A percentile compares a stretch with the other conserved stretches of the same genome.
Conservation (phyloP, 441 rosid species). For the Pelargonium myrrhifolium region DNA sequence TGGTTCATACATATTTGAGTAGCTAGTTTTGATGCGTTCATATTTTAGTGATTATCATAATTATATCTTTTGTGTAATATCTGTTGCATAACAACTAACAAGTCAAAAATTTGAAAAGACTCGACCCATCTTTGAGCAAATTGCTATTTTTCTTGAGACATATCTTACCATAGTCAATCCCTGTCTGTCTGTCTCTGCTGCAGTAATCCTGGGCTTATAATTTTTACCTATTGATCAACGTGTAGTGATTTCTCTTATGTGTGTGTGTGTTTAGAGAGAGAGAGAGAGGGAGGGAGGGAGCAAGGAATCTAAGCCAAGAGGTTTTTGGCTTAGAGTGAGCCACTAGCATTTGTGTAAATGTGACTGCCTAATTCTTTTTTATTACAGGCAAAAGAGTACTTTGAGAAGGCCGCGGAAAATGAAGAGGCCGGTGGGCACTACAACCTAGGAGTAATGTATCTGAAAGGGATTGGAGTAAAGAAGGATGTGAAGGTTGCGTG, state of each 20-base stretch:
- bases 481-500: slow-evolving; percentile 80
- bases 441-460: slow-evolving; percentile 86
- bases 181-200: not conserved
- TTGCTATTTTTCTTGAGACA: not conserved
- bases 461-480: slow-evolving; percentile 81
- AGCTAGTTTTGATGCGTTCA: not conserved
- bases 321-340: too few relatives aligned
- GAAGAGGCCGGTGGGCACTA: slow-evolving; percentile 86
- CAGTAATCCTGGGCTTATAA: not conserved
- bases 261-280: too few relatives aligned
- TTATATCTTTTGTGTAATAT: too few relatives aligned
- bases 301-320: too few relatives aligned
- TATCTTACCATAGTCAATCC: not conserved
- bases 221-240: too few relatives aligned
- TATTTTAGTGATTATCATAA: not conserved
- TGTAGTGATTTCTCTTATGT: too few relatives aligned
- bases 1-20: not conserved
- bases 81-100: too few relatives aligned
- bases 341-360: not conserved
- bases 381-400: slow-evolving; percentile 84
- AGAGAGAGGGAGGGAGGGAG: too few relatives aligned
- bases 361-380: slow-evolving; percentile 8
- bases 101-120: not conserved
- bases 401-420: slow-evolving; percentile 79
- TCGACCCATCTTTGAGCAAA: not conserved